Conservation (phyloP, 1,139 yeast genomes). For the Scheffersomyces titani region DNA sequence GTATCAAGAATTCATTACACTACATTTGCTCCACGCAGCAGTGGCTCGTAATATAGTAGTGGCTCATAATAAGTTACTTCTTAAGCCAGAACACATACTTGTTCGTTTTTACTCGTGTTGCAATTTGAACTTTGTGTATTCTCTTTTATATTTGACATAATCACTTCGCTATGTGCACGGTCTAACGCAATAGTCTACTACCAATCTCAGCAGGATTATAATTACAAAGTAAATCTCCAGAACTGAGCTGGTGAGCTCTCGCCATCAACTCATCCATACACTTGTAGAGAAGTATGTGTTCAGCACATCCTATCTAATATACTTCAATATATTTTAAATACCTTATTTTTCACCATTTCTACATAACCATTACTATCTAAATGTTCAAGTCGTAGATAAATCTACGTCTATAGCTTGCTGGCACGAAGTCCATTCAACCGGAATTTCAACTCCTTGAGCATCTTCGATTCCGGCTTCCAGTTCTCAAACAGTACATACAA, state of each 20-base stretch:
- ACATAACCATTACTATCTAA: background rate
- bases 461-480: constrained; percentile 87
- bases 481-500: constrained; percentile 70
- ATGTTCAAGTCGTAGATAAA: too few species aligned
- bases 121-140: background rate
- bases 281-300: background rate
- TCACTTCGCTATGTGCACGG: background rate
- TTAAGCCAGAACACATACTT: background rate
- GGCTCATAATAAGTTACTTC: background rate
- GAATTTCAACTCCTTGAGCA: constrained; percentile 78
- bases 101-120: background rate
- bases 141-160: background rate
- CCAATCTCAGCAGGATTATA: background rate
- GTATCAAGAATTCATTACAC: background rate
- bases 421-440: constrained; percentile 73
- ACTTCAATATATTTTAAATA: background rate
- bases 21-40: background rate
- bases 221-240: background rate
- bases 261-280: background rate
- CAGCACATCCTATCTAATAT: background rate
- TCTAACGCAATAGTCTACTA: background rate
- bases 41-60: background rate
- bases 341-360: background rate
- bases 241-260: too few species aligned
- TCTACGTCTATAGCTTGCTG: constrained; percentile 33